These are phyloP conservation scores for Fusarium tuaranense DNA, from an alignment of 2,329 filamentous ascomycete species.

Conservation along the genomic window DNA sequence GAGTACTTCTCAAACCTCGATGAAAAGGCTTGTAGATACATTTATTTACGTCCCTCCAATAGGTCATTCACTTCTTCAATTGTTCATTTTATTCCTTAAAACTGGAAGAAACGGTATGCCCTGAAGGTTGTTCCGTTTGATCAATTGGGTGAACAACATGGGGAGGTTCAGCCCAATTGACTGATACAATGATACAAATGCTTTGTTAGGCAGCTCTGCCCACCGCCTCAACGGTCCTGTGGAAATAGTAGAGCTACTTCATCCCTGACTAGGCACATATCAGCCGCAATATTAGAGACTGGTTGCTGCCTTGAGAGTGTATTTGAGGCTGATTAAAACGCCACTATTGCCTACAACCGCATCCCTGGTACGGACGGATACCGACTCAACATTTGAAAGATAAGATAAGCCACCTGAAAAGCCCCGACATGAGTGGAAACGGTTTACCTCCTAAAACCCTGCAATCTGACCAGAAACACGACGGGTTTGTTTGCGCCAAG, in stretches of 20 bases:
- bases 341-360: not conserved
- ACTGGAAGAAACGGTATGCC: not conserved
- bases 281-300: not conserved
- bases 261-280: not conserved
- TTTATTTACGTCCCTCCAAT: rapidly evolving
- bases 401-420: not conserved
- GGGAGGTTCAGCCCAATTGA: not conserved
- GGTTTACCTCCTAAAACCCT: not conserved
- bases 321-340: not conserved
- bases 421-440: not conserved
- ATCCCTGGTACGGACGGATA: not conserved
- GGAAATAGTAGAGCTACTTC: not conserved
- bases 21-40: not conserved
- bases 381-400: not conserved
- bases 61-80: not conserved
- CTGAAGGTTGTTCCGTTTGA: not conserved
- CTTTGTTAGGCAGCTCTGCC: too few species aligned
- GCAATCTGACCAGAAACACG: not conserved
- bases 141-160: not conserved
- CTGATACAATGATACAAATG: rapidly evolving
- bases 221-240: not conserved
- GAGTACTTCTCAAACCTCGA: not conserved
- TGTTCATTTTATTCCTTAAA: not conserved
- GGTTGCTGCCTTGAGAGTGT: not conserved
- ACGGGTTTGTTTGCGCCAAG: not conserved